phyloP scores from a whole-genome alignment of 345 rosid genomes.

The Bruguiera parviflora region DNA sequence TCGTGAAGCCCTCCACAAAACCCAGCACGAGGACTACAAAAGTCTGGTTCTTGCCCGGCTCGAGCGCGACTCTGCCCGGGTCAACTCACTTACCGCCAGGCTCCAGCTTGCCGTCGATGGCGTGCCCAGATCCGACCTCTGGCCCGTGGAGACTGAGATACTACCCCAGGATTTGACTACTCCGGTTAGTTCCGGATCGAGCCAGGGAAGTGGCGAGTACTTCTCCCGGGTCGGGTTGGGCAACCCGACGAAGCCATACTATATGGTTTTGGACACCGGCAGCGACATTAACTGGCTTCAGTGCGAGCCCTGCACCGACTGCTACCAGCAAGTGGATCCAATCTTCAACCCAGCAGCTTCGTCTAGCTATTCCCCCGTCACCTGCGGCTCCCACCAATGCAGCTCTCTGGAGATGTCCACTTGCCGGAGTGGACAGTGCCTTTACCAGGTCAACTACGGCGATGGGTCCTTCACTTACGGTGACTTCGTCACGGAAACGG shows the following conservation, averaged over 20 bases:
- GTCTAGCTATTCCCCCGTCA: slow-evolving; percentile 47
- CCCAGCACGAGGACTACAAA: slow-evolving; percentile 53
- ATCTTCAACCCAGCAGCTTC: slow-evolving; percentile 60
- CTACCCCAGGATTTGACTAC: slow-evolving; percentile 51
- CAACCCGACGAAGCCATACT: slow-evolving; percentile 56
- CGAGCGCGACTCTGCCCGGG: slow-evolving; percentile 74
- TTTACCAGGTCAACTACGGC: slow-evolving; percentile 81
- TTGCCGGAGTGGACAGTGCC: slow-evolving; percentile 50
- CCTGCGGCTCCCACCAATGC: slow-evolving; percentile 59
- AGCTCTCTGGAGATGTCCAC: slow-evolving; percentile 43
- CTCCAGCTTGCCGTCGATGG: slow-evolving; percentile 45
- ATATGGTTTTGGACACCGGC: slow-evolving; percentile 79
- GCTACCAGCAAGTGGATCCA: slow-evolving; percentile 85
- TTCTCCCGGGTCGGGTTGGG: slow-evolving; percentile 81
- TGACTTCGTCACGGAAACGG: slow-evolving; percentile 60
- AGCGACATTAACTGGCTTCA: slow-evolving; percentile 90
- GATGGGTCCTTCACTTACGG: slow-evolving; percentile 92
- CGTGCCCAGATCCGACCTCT: slow-evolving; percentile 46
- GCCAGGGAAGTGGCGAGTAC: slow-evolving; percentile 94
- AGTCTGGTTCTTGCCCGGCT: slow-evolving; percentile 56
- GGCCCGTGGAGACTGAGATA: slow-evolving; percentile 41
- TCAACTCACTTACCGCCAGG: slow-evolving; percentile 37
- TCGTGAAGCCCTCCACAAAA: slow-evolving; percentile 48
- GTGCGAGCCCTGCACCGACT: slow-evolving; percentile 70
- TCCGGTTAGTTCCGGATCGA: slow-evolving; percentile 65